phyloP scores from a whole-genome alignment of 2,329 filamentous ascomycete species.

The Scytalidium lignicola region DNA sequence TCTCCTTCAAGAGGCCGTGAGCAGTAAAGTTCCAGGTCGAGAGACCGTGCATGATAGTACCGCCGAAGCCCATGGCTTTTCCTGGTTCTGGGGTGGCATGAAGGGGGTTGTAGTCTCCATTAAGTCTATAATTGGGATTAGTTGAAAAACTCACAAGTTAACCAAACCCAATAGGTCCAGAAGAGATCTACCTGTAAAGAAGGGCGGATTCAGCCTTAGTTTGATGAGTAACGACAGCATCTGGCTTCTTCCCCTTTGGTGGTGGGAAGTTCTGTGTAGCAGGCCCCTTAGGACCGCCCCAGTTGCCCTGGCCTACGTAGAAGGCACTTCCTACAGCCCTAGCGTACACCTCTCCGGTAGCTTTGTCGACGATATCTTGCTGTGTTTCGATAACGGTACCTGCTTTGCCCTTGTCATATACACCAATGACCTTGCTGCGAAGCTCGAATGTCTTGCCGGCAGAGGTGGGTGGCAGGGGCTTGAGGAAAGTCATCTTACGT shows the following conservation, averaged over 20 bases:
- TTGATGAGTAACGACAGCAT: constrained; percentile 65
- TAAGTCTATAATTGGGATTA: no score
- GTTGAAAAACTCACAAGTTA: no score
- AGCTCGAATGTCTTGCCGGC: constrained; percentile 59
- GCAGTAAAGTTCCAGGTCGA: constrained; percentile 80
- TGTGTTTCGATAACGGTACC: constrained; percentile 65
- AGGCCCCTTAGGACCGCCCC: constrained; percentile 88
- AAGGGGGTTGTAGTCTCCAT: constrained; percentile 92
- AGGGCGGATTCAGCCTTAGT: constrained; percentile 68
- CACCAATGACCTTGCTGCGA: constrained; percentile 58
- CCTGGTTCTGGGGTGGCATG: constrained; percentile 84
- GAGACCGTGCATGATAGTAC: constrained; percentile 82
- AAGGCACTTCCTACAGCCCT: constrained; percentile 57
- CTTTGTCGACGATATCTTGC: constrained; percentile 56
- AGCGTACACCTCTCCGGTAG: constrained; percentile 56
- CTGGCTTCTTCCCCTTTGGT: constrained; percentile 65
- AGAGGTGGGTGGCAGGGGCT: constrained; percentile 56
- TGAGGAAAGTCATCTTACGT: constrained; percentile 57
- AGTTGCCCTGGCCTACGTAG: constrained; percentile 66
- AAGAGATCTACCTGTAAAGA: constrained; percentile 56
- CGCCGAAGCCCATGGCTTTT: constrained; percentile 85
- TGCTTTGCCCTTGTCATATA: constrained; percentile 70
- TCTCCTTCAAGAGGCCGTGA: constrained; percentile 65
- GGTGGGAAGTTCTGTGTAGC: constrained; percentile 74
- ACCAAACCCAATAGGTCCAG: constrained; percentile 33